Conservation (phyloP, 139 green algal species). For the Chlorella sp. region DNA sequence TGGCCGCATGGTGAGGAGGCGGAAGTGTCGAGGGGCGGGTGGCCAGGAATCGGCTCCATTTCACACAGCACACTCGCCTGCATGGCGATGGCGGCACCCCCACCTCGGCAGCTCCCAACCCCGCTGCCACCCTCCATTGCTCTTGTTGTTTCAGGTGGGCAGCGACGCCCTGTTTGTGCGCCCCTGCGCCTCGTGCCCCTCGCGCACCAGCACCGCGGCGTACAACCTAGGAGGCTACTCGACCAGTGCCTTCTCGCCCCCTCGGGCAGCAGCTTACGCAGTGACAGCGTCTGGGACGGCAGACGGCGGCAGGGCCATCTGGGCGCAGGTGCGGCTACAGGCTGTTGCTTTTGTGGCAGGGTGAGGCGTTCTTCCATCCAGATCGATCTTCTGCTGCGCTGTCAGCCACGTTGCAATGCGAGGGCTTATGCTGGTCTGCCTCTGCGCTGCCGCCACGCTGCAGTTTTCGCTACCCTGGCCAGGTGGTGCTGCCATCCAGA, state of each 20-base stretch:
- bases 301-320: not conserved
- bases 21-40: no score
- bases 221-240: conserved; percentile 6
- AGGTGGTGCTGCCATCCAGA: not conserved
- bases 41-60: no score
- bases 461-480: not conserved
- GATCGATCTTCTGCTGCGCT: no score
- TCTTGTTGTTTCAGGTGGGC: not conserved
- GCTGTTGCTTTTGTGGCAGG: not conserved
- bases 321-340: not conserved
- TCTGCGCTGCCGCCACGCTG: not conserved
- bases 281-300: no score
- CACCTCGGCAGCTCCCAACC: no score
- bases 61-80: no score
- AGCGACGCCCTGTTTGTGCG: not conserved
- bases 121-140: no score
- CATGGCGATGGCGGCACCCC: no score
- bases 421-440: not conserved
- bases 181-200: conserved; percentile 4
- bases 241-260: not conserved
- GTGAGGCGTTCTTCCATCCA: no score
- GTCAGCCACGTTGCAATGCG: not conserved
- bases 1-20: not conserved
- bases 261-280: no score
- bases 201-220: not conserved